Conservation (phyloP, 2,329 filamentous ascomycete genomes). For the Monilinia aucupariae region DNA sequence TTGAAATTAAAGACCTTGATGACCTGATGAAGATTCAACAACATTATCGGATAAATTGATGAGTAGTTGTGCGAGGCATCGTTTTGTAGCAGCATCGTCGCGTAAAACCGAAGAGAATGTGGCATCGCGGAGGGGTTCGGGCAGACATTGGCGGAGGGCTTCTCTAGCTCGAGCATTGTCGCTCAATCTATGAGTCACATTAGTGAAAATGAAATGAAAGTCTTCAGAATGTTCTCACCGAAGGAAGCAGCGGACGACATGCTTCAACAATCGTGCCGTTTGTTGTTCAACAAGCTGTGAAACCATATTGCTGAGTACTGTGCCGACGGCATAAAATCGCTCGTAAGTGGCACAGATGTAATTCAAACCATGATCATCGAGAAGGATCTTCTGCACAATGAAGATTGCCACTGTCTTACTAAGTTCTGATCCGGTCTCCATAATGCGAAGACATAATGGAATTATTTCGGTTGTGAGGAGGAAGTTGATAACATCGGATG, state of each 20-base stretch:
- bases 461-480: constrained; percentile 98
- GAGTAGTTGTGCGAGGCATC: constrained; percentile 91
- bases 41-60: constrained; percentile 94
- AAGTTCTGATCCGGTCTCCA: constrained; percentile 97
- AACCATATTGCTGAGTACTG: constrained; percentile 97
- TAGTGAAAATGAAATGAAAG: constrained; percentile 4
- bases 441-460: constrained; percentile 91
- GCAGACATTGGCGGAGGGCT: constrained; percentile 89
- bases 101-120: constrained; percentile 95
- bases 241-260: constrained; percentile 94
- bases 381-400: constrained; percentile 97
- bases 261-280: constrained; percentile 90
- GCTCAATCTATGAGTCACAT: constrained; percentile 58
- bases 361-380: constrained; percentile 92
- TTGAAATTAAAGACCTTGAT: constrained; percentile 32
- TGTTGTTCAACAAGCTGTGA: constrained; percentile 96
- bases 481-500: constrained; percentile 97
- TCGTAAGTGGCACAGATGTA: constrained; percentile 99
- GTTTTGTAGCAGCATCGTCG: constrained; percentile 95
- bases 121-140: constrained; percentile 95
- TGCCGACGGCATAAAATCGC: constrained; percentile 95
- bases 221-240: constrained; percentile 52
- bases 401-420: constrained; percentile 99
- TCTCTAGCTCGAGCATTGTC: constrained; percentile 95
- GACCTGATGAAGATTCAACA: constrained; percentile 39